phyloP scores from a whole-genome alignment of 2,329 filamentous ascomycete species.

The Diaporthe ilicicola region DNA sequence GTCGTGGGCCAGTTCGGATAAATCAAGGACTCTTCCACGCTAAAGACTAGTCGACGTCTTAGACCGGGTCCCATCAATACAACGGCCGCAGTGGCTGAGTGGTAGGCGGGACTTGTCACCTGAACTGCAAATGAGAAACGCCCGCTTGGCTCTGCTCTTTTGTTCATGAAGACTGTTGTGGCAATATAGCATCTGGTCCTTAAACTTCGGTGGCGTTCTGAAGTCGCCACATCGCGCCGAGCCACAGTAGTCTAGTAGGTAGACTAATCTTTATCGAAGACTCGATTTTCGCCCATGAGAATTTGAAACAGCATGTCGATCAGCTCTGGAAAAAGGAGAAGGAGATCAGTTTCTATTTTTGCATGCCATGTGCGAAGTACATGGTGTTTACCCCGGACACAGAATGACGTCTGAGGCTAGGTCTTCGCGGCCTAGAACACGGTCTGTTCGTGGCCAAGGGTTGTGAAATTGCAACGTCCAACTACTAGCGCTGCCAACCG shows the following conservation, averaged over 20 bases:
- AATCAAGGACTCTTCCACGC: not conserved
- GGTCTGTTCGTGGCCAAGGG: slow-evolving; percentile 7
- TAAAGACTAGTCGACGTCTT: not conserved
- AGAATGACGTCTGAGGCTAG: slow-evolving; percentile 9
- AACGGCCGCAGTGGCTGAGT: not conserved
- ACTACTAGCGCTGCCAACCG: not conserved
- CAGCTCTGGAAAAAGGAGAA: not conserved
- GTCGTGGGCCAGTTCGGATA: not conserved
- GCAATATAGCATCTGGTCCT: not conserved
- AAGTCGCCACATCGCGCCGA: not conserved
- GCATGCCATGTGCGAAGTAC: not conserved
- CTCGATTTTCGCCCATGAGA: too few relatives aligned
- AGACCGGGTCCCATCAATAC: not conserved
- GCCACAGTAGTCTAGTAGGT: too few relatives aligned
- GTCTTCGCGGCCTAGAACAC: slow-evolving; percentile 11
- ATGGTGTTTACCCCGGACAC: not conserved
- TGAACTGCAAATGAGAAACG: not conserved
- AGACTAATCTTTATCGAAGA: not conserved
- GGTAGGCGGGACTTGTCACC: not conserved
- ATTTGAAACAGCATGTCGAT: not conserved
- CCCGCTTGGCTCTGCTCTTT: not conserved
- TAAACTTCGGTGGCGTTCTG: not conserved
- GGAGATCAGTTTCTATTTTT: not conserved
- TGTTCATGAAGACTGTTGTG: not conserved
- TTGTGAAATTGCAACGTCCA: slow-evolving; percentile 9